A percentile compares a stretch with the other conserved stretches of the same genome.
phyloP scores from a whole-genome alignment of 345 rosid genomes.

The Draba incana region DNA sequence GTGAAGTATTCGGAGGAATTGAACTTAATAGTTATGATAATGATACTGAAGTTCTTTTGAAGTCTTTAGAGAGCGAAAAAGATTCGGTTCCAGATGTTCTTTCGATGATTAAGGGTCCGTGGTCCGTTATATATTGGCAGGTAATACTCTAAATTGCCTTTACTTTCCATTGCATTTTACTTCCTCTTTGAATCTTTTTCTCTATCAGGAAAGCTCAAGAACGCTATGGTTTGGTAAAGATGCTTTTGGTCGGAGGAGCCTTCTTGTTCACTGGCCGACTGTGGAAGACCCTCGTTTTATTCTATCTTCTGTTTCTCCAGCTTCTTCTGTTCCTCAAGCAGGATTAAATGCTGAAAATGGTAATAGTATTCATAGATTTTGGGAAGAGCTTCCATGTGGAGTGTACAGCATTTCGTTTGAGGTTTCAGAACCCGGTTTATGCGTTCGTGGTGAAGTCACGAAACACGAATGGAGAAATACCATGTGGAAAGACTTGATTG shows the following conservation, averaged over 20 bases:
- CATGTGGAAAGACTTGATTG: slow-evolving; percentile 58
- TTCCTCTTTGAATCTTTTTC: background rate
- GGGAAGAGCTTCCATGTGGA: slow-evolving; percentile 96
- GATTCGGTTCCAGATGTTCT: slow-evolving; percentile 63
- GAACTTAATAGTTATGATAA: slow-evolving; percentile 55
- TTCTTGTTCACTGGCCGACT: slow-evolving; percentile 94
- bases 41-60: slow-evolving; percentile 67
- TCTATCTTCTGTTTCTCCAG: slow-evolving; percentile 74
- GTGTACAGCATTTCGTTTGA: slow-evolving; percentile 62
- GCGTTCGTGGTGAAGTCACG: slow-evolving; percentile 51
- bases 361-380: slow-evolving; percentile 45
- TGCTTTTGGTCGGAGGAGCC: slow-evolving; percentile 87
- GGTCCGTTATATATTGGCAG: slow-evolving; percentile 93
- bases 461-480: slow-evolving; percentile 69
- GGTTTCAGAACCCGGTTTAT: slow-evolving; percentile 42
- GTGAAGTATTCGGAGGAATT: slow-evolving; percentile 82
- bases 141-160: slow-evolving; percentile 43
- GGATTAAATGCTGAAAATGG: slow-evolving; percentile 56
- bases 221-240: slow-evolving; percentile 95
- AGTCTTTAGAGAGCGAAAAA: slow-evolving; percentile 47
- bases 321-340: slow-evolving; percentile 41
- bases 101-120: slow-evolving; percentile 79
- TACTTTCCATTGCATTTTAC: background rate
- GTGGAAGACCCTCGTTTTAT: slow-evolving; percentile 61
- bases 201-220: slow-evolving; percentile 61